Conservation (phyloP, 495 filamentous ascomycete species). For the Tricharina praecox region DNA sequence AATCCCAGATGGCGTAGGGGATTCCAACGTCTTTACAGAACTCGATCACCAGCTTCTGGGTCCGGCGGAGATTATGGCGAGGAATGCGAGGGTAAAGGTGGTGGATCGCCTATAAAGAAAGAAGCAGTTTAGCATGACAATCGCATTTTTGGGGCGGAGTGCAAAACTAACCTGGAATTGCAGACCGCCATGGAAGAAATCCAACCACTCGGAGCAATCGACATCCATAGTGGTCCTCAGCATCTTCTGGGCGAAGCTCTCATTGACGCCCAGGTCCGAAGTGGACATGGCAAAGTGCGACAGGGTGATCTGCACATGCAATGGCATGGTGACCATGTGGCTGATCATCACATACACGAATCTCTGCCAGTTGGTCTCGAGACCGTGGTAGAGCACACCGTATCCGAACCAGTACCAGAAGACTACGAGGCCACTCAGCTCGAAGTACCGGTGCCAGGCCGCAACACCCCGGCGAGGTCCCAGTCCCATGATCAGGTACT, state of each 20-base stretch:
- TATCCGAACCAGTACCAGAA: conserved; percentile 97
- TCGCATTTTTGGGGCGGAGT: background rate
- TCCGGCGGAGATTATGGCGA: conserved; percentile 71
- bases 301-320: conserved; percentile 91
- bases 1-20: conserved; percentile 86
- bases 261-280: conserved; percentile 64
- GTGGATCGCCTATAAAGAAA: conserved; percentile 50
- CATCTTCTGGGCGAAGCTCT: conserved; percentile 95
- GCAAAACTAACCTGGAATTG: conserved; percentile 60
- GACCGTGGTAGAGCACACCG: conserved; percentile 53
- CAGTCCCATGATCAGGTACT: conserved; percentile 55
- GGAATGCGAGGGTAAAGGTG: conserved; percentile 91
- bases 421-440: conserved; percentile 62
- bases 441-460: conserved; percentile 78
- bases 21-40: conserved; percentile 86
- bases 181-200: conserved; percentile 89
- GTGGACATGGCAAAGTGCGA: conserved; percentile 97
- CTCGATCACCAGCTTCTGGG: conserved; percentile 67
- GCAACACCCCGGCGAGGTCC: conserved; percentile 70
- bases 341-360: conserved; percentile 67
- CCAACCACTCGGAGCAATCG: conserved; percentile 85
- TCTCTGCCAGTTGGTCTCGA: conserved; percentile 54
- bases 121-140: conserved; percentile 10
- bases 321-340: conserved; percentile 68
- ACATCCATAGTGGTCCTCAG: conserved; percentile 96